Evolutionary conservation across 148 eudicot genomes (phyloP).

Genomic region (Spergularia marina): DNA sequence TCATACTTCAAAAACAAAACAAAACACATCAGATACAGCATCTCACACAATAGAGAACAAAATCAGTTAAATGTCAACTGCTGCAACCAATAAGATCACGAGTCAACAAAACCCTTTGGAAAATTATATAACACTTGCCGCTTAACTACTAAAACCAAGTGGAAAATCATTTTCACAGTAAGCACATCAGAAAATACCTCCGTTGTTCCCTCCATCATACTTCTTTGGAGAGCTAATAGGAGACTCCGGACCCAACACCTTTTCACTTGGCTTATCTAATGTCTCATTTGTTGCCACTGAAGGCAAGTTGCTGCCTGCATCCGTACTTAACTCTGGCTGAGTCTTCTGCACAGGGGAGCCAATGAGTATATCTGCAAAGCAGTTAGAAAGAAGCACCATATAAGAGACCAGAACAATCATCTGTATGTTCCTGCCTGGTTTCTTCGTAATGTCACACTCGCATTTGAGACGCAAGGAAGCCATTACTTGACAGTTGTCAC

Average conservation of each 20-base stretch:
- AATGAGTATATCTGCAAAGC: conserved; percentile 13
- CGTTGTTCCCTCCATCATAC: neutral
- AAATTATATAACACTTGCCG: neutral
- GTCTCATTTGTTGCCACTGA: neutral
- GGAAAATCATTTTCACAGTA: neutral
- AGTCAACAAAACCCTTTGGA: neutral
- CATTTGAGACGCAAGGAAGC: neutral
- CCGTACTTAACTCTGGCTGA: neutral
- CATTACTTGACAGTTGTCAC: no score
- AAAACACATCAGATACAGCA: no score
- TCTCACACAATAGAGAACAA: no score
- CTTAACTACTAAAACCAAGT: neutral
- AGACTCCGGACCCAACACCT: conserved; percentile 10
- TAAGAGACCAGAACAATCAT: neutral
- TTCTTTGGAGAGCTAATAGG: conserved; percentile 7
- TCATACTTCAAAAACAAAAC: no score
- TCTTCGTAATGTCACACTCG: neutral
- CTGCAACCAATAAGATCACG: no score
- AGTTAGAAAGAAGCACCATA: neutral
- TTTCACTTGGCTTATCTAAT: conserved; percentile 1
- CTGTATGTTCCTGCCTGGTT: neutral
- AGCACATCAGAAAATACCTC: conserved; percentile 4
- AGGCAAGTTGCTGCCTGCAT: conserved; percentile 1
- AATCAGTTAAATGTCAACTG: no score
- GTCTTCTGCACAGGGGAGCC: neutral